Base-by-base conservation (phyloP, 176 grass and related monocot species). In the Puya raimondii region DNA sequence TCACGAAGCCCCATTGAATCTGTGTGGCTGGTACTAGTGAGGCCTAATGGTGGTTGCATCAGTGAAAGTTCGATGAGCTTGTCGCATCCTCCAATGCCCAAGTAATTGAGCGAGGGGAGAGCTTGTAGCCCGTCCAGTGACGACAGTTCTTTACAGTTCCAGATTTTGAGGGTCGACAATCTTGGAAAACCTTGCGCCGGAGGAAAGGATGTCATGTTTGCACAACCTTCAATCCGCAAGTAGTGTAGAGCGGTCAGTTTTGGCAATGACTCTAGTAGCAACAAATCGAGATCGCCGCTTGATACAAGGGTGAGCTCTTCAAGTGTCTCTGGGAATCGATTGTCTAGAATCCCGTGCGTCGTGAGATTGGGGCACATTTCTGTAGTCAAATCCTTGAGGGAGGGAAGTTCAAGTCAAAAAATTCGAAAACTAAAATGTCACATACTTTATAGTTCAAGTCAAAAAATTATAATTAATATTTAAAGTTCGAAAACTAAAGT, bases 61-160 rank as follows among this genome's bases (percentile, higher is more conserved):
- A 42, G 33, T 42, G 33, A 42, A 7, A 42, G 4, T 7, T 42
- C 33, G 33, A 7, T 7, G 33, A 42, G 33, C 33, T 7, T 7
- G 33, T 42, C 33, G 33, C 33, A 42, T 42, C 33, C 33, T 0
- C 5, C 5, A 42, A 42, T 42, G 4, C 5, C 6, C 33, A 42
- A 42, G 5, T 0, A 7, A 1, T 7, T 6, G 33, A 42, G 33
- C 33, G 5, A 42, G 33, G 4, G 33, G 33, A 42, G 33, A 7
- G 33, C 69, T 83, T 78, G 71, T 69, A 74, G 66, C 6, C 69
- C 74, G 51, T 50, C 69, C 51, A 83, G 27, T 27, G 61, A 33
- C 51, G 15, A 4, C 25, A 78, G 69, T 10, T 72, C 50, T 1
- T 10, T 69, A 75, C 81, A 83, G 23, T 10, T 0, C 27, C 11